Conservation (phyloP, 352 stramenopile species). For the Phytophthora sp. region DNA sequence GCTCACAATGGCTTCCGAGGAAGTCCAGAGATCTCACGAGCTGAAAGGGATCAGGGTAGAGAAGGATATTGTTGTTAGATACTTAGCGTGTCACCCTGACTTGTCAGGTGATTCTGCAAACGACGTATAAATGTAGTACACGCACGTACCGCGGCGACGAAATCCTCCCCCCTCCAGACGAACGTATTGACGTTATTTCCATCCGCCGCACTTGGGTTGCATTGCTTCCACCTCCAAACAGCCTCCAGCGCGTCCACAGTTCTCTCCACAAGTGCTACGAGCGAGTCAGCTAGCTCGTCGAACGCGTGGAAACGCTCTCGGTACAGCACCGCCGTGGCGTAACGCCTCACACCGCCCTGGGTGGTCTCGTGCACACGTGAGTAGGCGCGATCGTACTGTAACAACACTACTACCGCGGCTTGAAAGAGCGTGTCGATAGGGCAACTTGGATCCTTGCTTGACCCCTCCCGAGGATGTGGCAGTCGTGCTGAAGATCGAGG, state of each 20-base stretch:
- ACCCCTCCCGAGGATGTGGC: background rate
- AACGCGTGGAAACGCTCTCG: slow-evolving; percentile 71
- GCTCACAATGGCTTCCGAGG: slow-evolving; percentile 36
- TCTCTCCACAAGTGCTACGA: slow-evolving; percentile 38
- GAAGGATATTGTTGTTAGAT: slow-evolving; percentile 11
- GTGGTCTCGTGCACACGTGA: slow-evolving; percentile 10
- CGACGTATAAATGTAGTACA: too few relatives aligned
- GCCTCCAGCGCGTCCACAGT: slow-evolving; percentile 46
- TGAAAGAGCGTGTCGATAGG: slow-evolving; percentile 47
- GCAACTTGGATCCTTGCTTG: background rate
- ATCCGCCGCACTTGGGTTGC: background rate
- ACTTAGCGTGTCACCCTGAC: slow-evolving; percentile 4
- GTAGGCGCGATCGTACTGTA: slow-evolving; percentile 53
- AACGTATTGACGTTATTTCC: slow-evolving; percentile 30
- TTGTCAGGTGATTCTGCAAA: too few relatives aligned
- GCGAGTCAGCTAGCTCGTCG: slow-evolving; percentile 43
- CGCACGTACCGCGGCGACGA: slow-evolving; percentile 43
- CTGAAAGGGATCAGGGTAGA: slow-evolving; percentile 26
- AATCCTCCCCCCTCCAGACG: slow-evolving; percentile 64
- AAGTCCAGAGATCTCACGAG: slow-evolving; percentile 62
- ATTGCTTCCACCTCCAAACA: slow-evolving; percentile 48
- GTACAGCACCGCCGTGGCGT: slow-evolving; percentile 51
- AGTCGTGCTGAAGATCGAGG: slow-evolving; percentile 19
- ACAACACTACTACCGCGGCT: slow-evolving; percentile 19
- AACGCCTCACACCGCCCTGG: slow-evolving; percentile 38